These are phyloP conservation scores for Aspergillus amoenus DNA, from an alignment of 2,329 filamentous ascomycete species.

Conservation along the genomic window DNA sequence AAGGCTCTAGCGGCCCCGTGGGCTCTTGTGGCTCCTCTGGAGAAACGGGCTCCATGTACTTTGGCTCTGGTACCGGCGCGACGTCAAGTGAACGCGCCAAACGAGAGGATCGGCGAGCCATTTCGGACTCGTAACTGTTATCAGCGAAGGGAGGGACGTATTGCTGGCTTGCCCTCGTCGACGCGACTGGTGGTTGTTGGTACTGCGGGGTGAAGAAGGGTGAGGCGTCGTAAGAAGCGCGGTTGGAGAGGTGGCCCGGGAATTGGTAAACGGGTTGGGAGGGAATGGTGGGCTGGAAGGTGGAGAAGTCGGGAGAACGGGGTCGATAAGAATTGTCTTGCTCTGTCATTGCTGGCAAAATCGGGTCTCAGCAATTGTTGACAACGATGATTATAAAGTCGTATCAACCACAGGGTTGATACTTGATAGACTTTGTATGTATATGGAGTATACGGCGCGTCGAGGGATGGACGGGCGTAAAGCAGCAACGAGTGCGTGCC, in stretches of 20 bases:
- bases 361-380: constrained; percentile 16
- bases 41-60: constrained; percentile 23
- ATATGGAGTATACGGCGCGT: constrained; percentile 2
- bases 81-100: constrained; percentile 33
- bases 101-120: constrained; percentile 45
- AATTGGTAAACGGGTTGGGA: constrained; percentile 32
- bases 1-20: constrained; percentile 1
- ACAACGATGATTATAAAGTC: background rate
- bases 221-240: constrained; percentile 48
- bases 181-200: constrained; percentile 26
- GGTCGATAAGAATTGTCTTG: constrained; percentile 48
- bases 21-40: constrained; percentile 19
- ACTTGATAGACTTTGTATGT: background rate
- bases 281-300: constrained; percentile 44
- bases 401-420: background rate
- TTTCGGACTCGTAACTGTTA: constrained; percentile 30
- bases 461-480: background rate
- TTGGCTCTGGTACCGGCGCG: constrained; percentile 24
- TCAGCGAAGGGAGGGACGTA: constrained; percentile 37
- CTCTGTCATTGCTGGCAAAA: constrained; percentile 42
- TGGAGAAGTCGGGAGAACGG: constrained; percentile 53
- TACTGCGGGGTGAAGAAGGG: constrained; percentile 45
- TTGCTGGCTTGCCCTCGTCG: constrained; percentile 33
- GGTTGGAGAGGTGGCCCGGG: constrained; percentile 36
- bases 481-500: background rate